A percentile compares a stretch with the other conserved stretches of the same genome.
These are phyloP conservation scores for Pugionium dolabratum DNA, from an alignment of 345 rosid species.

Conservation along the genomic window DNA sequence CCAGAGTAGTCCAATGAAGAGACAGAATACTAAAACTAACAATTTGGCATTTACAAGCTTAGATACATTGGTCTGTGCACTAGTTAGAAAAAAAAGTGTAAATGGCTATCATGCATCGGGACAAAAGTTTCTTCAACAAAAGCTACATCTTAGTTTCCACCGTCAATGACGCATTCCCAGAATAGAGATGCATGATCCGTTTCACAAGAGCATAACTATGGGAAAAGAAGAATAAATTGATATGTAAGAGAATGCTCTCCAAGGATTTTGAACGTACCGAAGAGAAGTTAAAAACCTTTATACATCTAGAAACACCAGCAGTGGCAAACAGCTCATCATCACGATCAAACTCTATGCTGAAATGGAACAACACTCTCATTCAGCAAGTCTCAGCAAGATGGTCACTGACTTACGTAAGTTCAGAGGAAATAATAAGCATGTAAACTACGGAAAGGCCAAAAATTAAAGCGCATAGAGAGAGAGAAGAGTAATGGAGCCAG, in stretches of 20 bases:
- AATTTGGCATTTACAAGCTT: slow-evolving; percentile 8
- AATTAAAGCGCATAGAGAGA: slow-evolving; percentile 14
- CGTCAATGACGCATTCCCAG: slow-evolving; percentile 20
- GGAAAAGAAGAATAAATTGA: slow-evolving; percentile 2
- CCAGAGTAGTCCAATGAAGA: slow-evolving; percentile 4
- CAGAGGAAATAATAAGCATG: slow-evolving; percentile 22
- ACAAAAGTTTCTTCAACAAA: slow-evolving; percentile 16
- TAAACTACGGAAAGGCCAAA: not conserved
- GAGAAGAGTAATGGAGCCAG: slow-evolving; percentile 1
- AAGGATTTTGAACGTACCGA: slow-evolving; percentile 52
- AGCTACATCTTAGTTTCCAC: slow-evolving; percentile 6
- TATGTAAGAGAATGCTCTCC: slow-evolving; percentile 7
- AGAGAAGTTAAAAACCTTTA: slow-evolving; percentile 93
- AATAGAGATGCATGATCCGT: slow-evolving; percentile 18
- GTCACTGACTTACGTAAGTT: slow-evolving; percentile 1
- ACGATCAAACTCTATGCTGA: slow-evolving; percentile 98
- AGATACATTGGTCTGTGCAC: slow-evolving; percentile 8
- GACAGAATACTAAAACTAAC: slow-evolving; percentile 9
- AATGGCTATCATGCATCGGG: slow-evolving; percentile 24
- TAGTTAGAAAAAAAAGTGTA: slow-evolving; percentile 5
- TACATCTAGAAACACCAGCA: slow-evolving; percentile 95
- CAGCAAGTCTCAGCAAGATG: slow-evolving; percentile 20
- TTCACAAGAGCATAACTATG: slow-evolving; percentile 20
- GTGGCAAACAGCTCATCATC: slow-evolving; percentile 97
- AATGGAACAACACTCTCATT: slow-evolving; percentile 24